Evolutionary conservation across 2,329 filamentous ascomycete genomes (phyloP).

Genomic region (Xylariales sp.): DNA sequence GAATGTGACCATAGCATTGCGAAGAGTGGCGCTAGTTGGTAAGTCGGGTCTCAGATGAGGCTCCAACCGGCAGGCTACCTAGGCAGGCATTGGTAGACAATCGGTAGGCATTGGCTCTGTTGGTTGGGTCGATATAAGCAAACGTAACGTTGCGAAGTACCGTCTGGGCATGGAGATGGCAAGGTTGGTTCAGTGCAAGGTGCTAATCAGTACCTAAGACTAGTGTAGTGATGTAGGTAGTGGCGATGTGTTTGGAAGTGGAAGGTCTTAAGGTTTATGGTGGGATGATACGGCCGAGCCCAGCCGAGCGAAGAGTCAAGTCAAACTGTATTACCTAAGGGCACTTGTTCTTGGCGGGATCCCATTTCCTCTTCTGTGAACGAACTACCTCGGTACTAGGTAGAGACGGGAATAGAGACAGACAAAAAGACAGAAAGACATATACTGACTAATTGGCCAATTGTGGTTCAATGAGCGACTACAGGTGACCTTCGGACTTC

Average conservation of each 20-base stretch:
- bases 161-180: neutral
- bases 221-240: constrained; percentile 13
- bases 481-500: too few species aligned
- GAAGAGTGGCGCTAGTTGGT: constrained; percentile 25
- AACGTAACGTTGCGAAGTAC: constrained; percentile 49
- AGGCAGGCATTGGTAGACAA: too few species aligned
- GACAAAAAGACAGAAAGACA: too few species aligned
- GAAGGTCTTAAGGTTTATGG: constrained; percentile 31
- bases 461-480: constrained; percentile 4
- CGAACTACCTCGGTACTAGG: too few species aligned
- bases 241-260: constrained; percentile 26
- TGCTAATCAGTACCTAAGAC: constrained; percentile 17
- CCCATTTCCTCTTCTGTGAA: neutral
- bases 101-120: constrained; percentile 2
- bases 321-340: constrained; percentile 21
- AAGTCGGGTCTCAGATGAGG: constrained; percentile 40
- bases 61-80: constrained; percentile 35
- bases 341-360: neutral
- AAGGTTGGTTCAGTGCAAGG: constrained; percentile 8
- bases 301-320: constrained; percentile 18
- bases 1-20: constrained; percentile 37
- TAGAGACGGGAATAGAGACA: constrained; percentile 9
- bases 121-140: constrained; percentile 28
- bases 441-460: constrained; percentile 11
- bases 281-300: constrained; percentile 34